A percentile compares a stretch with the other conserved stretches of the same genome.
phyloP scores from a whole-genome alignment of 2,329 filamentous ascomycete species.

The Ascochyta pisi region DNA sequence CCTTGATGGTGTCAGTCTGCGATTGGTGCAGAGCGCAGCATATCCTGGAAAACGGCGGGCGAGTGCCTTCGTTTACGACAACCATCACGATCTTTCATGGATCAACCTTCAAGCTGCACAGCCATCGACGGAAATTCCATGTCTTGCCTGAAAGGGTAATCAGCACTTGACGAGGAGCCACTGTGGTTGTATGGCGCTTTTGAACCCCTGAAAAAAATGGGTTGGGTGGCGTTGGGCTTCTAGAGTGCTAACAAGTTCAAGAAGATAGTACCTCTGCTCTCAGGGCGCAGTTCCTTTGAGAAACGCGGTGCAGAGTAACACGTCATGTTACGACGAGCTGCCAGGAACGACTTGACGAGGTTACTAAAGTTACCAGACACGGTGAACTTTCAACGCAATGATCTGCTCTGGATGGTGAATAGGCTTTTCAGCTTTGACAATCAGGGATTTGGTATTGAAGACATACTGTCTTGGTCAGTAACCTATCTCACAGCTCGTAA shows the following conservation, averaged over 20 bases:
- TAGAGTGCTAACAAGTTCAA: not conserved
- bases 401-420: no score
- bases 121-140: conserved; percentile 19
- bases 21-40: conserved; percentile 12
- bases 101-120: conserved; percentile 30
- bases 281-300: no score
- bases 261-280: no score
- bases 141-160: conserved; percentile 7
- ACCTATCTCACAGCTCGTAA: conserved; percentile 47
- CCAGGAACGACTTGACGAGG: no score
- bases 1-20: conserved; percentile 1
- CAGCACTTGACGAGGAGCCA: not conserved
- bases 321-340: no score
- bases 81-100: conserved; percentile 24
- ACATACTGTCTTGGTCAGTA: conserved; percentile 4
- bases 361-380: no score
- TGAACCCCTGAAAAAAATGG: not conserved
- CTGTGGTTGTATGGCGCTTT: not conserved
- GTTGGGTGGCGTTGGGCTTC: not conserved
- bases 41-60: conserved; percentile 5
- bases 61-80: conserved; percentile 18
- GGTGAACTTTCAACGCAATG: no score
- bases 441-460: no score
- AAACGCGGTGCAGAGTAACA: no score
- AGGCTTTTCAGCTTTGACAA: no score